These are phyloP conservation scores for Fusarium transvaalense DNA, from an alignment of 2,329 filamentous ascomycete genomes.

Conservation along the genomic window DNA sequence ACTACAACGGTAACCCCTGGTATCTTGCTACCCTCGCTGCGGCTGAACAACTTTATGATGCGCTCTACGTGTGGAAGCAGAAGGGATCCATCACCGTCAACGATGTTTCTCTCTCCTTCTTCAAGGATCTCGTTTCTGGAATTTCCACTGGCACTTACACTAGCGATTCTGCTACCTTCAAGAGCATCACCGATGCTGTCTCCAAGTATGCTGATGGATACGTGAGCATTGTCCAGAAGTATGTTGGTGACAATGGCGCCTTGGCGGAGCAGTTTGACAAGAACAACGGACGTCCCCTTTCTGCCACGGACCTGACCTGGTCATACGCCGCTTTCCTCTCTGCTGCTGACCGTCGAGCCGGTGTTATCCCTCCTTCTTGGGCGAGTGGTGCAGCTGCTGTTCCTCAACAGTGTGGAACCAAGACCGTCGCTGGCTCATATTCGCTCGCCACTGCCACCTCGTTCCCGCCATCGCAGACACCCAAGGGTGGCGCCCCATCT, in stretches of 20 bases:
- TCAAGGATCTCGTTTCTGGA: conserved; percentile 72
- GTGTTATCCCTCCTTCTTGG: conserved; percentile 69
- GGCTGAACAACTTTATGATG: conserved; percentile 84
- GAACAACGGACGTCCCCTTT: conserved; percentile 65
- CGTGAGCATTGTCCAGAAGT: conserved; percentile 71
- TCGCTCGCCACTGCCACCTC: conserved; percentile 59
- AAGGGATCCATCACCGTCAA: conserved; percentile 74
- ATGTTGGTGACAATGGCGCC: conserved; percentile 72
- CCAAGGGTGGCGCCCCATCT: conserved; percentile 52
- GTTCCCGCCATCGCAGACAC: conserved; percentile 65
- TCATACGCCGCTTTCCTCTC: conserved; percentile 79
- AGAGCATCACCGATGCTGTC: conserved; percentile 67
- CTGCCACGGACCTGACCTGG: conserved; percentile 78
- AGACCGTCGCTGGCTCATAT: conserved; percentile 65
- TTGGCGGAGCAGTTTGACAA: conserved; percentile 76
- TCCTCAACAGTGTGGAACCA: conserved; percentile 62
- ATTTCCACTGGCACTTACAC: conserved; percentile 73
- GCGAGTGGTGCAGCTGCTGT: conserved; percentile 60
- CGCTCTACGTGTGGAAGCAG: conserved; percentile 77
- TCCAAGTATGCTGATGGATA: conserved; percentile 72
- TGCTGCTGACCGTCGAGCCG: conserved; percentile 67
- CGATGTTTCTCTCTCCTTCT: conserved; percentile 76
- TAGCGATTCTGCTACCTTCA: conserved; percentile 61
- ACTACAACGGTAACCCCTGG: conserved; percentile 86
- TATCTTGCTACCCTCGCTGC: conserved; percentile 81